Percentiles rank a stretch among this genome's conserved stretches.
phyloP scores from a whole-genome alignment of 2,329 filamentous ascomycete genomes.

The Paecilomyces sp. region DNA sequence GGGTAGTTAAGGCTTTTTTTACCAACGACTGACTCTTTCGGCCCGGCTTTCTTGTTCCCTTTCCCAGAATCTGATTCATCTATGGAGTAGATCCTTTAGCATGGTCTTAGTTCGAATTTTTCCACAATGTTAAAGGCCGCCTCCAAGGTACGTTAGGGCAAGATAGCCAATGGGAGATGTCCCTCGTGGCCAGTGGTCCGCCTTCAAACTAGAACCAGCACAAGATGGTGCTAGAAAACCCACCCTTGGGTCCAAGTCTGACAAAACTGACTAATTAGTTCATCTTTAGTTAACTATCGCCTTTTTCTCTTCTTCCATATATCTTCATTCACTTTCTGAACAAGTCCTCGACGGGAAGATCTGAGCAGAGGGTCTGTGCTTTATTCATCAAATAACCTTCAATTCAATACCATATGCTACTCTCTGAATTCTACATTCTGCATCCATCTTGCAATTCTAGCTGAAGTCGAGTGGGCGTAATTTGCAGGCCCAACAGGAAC shows the following conservation, averaged over 20 bases:
- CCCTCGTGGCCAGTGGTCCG: background rate
- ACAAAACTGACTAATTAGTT: background rate
- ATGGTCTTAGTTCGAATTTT: background rate
- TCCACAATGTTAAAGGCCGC: background rate
- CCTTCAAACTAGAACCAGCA: background rate
- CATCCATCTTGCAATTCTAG: background rate
- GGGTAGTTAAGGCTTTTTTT: background rate
- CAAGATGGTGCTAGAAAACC: background rate
- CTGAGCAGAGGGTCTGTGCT: background rate
- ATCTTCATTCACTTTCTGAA: background rate
- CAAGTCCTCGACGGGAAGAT: background rate
- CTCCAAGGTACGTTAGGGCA: constrained; percentile 1
- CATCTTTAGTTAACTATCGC: background rate
- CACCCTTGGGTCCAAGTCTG: background rate
- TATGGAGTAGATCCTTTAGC: background rate
- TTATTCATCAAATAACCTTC: background rate
- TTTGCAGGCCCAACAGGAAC: background rate
- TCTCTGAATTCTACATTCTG: background rate
- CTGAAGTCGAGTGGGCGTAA: background rate
- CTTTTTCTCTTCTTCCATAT: background rate
- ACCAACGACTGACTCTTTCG: background rate
- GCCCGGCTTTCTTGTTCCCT: background rate
- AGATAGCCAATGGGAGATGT: background rate
- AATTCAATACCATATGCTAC: background rate
- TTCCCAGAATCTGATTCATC: constrained; percentile 7